Evolutionary conservation across 495 filamentous ascomycete species (phyloP).

Genomic region (Halenospora varia): DNA sequence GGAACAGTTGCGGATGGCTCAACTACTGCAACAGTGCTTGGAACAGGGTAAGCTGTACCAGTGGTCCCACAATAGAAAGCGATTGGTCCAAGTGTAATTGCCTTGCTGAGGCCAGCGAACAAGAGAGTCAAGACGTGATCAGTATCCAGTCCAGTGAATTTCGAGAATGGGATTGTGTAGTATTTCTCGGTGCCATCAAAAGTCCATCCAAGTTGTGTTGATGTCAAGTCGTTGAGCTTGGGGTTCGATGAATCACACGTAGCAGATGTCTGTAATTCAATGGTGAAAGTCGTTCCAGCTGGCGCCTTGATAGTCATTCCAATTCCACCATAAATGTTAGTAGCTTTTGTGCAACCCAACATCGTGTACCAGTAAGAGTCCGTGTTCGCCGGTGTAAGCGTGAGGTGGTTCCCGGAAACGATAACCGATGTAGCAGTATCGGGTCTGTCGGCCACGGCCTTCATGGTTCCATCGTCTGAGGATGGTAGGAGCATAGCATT

Average conservation of each 20-base stretch:
- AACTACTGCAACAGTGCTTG: slow-evolving; percentile 31
- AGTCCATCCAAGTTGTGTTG: slow-evolving; percentile 50
- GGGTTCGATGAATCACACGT: slow-evolving; percentile 35
- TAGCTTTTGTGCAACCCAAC: slow-evolving; percentile 50
- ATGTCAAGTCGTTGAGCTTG: slow-evolving; percentile 33
- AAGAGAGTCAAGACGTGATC: slow-evolving; percentile 49
- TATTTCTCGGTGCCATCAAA: slow-evolving; percentile 58
- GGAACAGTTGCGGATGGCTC: slow-evolving; percentile 43
- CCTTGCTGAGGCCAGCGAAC: slow-evolving; percentile 39
- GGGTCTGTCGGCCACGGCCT: slow-evolving; percentile 4
- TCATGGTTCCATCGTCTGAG: slow-evolving; percentile 57
- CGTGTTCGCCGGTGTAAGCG: slow-evolving; percentile 43
- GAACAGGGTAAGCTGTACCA: slow-evolving; percentile 44
- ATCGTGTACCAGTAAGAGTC: slow-evolving; percentile 57
- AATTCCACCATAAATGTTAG: slow-evolving; percentile 51
- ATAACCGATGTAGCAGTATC: slow-evolving; percentile 39
- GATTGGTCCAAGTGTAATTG: slow-evolving; percentile 53
- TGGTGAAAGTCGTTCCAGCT: slow-evolving; percentile 47
- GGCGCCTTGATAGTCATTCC: slow-evolving; percentile 54
- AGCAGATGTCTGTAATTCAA: slow-evolving; percentile 45
- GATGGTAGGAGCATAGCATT: slow-evolving; percentile 54
- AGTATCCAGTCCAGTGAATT: slow-evolving; percentile 46
- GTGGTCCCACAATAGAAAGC: slow-evolving; percentile 55
- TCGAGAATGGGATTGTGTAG: slow-evolving; percentile 55
- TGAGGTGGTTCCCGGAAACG: slow-evolving; percentile 49